phyloP scores from a whole-genome alignment of 306 rosid genomes.

The Quillaja saponaria region DNA sequence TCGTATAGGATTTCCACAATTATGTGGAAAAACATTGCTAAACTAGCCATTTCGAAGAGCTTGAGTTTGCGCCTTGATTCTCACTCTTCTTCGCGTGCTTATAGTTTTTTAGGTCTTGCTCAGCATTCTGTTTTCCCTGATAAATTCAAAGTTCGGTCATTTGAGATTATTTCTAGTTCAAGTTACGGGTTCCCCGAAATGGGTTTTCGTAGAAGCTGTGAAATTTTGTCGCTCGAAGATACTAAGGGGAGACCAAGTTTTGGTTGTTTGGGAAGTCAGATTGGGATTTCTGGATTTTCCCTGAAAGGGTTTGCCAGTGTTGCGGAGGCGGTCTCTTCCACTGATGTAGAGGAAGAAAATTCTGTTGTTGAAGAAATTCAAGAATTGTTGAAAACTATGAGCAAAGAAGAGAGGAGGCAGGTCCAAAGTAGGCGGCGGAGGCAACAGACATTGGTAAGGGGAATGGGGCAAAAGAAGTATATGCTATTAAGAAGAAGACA shows the following conservation, averaged over 20 bases:
- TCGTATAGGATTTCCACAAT: slow-evolving; percentile 49
- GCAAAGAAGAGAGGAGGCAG: slow-evolving; percentile 48
- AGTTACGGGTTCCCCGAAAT: slow-evolving; percentile 9
- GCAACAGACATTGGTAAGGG: slow-evolving; percentile 25
- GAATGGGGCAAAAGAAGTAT: slow-evolving; percentile 49
- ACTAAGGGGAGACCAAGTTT: slow-evolving; percentile 20
- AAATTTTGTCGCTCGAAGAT: slow-evolving; percentile 10
- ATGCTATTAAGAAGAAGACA: slow-evolving; percentile 61
- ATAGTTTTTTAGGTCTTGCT: slow-evolving; percentile 33
- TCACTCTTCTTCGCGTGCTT: slow-evolving; percentile 31
- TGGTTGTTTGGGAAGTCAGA: slow-evolving; percentile 27
- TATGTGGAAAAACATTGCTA: slow-evolving; percentile 69
- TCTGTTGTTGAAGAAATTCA: slow-evolving; percentile 45
- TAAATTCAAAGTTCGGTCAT: slow-evolving; percentile 22
- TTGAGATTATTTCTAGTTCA: slow-evolving; percentile 29
- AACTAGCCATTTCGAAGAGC: slow-evolving; percentile 39
- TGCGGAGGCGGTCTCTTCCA: slow-evolving; percentile 70
- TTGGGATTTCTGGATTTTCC: slow-evolving; percentile 28
- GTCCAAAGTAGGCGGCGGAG: slow-evolving; percentile 26
- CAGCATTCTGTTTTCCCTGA: slow-evolving; percentile 10
- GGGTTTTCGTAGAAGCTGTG: slow-evolving; percentile 22
- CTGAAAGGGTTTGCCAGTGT: slow-evolving; percentile 58
- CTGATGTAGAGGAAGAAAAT: slow-evolving; percentile 68
- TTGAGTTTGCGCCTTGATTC: slow-evolving; percentile 25
- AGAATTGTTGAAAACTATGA: slow-evolving; percentile 55